These are phyloP conservation scores for Xylariales sp. DNA, from an alignment of 2,329 filamentous ascomycete genomes.

Conservation along the genomic window DNA sequence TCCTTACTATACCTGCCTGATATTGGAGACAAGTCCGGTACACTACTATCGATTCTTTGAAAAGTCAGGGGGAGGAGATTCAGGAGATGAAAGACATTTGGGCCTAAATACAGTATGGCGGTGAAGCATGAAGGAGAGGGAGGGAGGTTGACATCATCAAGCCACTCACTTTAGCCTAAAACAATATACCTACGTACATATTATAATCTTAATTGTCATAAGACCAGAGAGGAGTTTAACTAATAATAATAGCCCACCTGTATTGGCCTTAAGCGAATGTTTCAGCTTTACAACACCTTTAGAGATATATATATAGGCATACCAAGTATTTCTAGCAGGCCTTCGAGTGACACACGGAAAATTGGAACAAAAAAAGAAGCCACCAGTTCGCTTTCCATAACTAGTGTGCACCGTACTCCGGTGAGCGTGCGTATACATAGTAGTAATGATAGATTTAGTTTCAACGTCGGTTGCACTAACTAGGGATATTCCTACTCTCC, in stretches of 20 bases:
- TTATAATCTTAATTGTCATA: too few relatives aligned
- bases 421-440: neutral
- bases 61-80: neutral
- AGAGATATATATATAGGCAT: conserved; percentile 19
- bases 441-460: neutral
- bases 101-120: neutral
- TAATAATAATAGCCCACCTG: neutral
- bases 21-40: neutral
- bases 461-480: too few relatives aligned
- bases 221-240: neutral
- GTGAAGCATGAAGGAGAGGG: neutral
- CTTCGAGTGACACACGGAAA: neutral
- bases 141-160: neutral
- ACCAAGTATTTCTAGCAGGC: neutral
- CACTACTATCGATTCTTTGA: neutral
- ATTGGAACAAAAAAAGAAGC: neutral
- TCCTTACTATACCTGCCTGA: neutral
- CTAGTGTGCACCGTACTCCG: too few relatives aligned
- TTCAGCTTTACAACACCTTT: conserved; percentile 5
- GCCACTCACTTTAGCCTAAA: conserved; percentile 15
- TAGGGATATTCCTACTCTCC: too few relatives aligned
- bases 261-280: neutral
- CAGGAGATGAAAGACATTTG: neutral
- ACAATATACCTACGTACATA: neutral
- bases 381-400: conserved; percentile 19